Evolutionary conservation across 805 yeast genomes (phyloP).

Genomic region (Yarrowia sp.): DNA sequence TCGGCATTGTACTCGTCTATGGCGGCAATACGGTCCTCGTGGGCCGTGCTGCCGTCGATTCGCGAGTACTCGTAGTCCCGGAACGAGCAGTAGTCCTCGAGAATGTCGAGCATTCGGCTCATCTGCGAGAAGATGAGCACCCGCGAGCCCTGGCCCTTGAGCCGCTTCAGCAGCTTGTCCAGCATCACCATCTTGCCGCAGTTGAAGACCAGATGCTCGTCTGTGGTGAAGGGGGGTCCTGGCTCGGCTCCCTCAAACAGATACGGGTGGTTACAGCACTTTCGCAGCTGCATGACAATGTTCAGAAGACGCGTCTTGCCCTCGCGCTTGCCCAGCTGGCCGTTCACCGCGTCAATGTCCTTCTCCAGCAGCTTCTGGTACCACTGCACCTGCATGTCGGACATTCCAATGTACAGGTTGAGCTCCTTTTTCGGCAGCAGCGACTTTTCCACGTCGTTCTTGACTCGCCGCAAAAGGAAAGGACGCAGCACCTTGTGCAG

Average conservation of each 20-base stretch:
- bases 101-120: constrained; percentile 83
- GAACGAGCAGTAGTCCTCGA: constrained; percentile 87
- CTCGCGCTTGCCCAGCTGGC: constrained; percentile 90
- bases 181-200: constrained; percentile 87
- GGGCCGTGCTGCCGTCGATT: constrained; percentile 90
- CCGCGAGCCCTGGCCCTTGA: constrained; percentile 75
- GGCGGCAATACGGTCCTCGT: constrained; percentile 87
- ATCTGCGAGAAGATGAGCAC: constrained; percentile 91
- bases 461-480: constrained; percentile 82
- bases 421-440: constrained; percentile 86
- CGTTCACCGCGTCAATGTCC: constrained; percentile 94
- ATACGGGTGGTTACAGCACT: constrained; percentile 97
- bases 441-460: constrained; percentile 89
- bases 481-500: constrained; percentile 86
- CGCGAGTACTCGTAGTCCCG: constrained; percentile 84
- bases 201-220: constrained; percentile 87
- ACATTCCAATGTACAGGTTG: constrained; percentile 89
- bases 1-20: constrained; percentile 89
- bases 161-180: constrained; percentile 73
- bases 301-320: constrained; percentile 81
- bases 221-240: constrained; percentile 95
- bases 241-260: constrained; percentile 99
- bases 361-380: constrained; percentile 83
- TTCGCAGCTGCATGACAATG: constrained; percentile 94
- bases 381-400: constrained; percentile 93